phyloP scores from a whole-genome alignment of 371 early-diverging fungal species.

The Mucor lusitanicus region DNA sequence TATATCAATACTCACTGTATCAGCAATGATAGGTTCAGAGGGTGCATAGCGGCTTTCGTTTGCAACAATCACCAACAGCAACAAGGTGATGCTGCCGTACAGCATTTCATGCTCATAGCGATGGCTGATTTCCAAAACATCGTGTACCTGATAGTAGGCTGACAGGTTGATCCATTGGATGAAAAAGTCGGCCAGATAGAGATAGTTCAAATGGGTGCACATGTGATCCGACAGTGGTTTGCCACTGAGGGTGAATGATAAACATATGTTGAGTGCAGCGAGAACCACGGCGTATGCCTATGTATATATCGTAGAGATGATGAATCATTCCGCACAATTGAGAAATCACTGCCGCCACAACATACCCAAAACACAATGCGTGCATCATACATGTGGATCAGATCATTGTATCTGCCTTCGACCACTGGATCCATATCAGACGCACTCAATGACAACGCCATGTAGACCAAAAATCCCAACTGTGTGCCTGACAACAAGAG shows the following conservation, averaged over 20 bases:
- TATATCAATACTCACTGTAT: slow-evolving; percentile 32
- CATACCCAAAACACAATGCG: slow-evolving; percentile 20
- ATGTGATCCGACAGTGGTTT: slow-evolving; percentile 23
- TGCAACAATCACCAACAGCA: slow-evolving; percentile 26
- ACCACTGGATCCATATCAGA: neutral
- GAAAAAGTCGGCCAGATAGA: slow-evolving; percentile 29
- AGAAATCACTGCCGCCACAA: too few species aligned
- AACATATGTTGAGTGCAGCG: slow-evolving; percentile 16
- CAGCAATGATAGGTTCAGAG: slow-evolving; percentile 26
- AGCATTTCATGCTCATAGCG: slow-evolving; percentile 34
- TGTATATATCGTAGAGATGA: too few species aligned
- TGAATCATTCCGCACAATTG: too few species aligned
- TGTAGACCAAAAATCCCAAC: neutral
- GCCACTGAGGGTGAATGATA: slow-evolving; percentile 12
- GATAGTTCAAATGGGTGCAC: slow-evolving; percentile 32
- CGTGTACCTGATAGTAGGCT: slow-evolving; percentile 34
- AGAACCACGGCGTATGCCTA: slow-evolving; percentile 31
- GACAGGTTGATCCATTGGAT: slow-evolving; percentile 29
- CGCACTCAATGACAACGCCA: neutral
- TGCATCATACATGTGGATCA: slow-evolving; percentile 3
- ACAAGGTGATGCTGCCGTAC: slow-evolving; percentile 9
- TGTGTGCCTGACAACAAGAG: slow-evolving; percentile 8
- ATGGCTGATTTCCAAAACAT: slow-evolving; percentile 7
- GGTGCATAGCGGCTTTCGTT: slow-evolving; percentile 41
- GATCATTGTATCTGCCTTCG: neutral